These are phyloP conservation scores for Colletotrichum theobromicola DNA, from an alignment of 2,329 filamentous ascomycete species.

Conservation along the genomic window DNA sequence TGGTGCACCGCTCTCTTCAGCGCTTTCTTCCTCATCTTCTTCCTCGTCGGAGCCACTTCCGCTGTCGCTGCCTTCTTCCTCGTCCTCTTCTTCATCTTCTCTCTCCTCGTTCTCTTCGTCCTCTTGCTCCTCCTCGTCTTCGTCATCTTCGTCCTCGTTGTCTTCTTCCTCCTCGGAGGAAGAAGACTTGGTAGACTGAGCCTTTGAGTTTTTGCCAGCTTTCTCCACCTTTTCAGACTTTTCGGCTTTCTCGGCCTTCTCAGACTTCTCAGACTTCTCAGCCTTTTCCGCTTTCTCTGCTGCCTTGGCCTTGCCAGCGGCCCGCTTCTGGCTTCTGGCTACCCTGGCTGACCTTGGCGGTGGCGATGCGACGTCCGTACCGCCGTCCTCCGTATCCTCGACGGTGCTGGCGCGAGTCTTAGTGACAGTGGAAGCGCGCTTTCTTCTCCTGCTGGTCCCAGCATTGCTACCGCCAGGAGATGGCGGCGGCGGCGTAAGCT, in stretches of 20 bases:
- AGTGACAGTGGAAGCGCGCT: slow-evolving; percentile 43
- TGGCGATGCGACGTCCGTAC: slow-evolving; percentile 44
- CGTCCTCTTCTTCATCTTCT: slow-evolving; percentile 30
- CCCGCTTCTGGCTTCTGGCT: slow-evolving; percentile 41
- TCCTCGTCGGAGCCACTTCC: slow-evolving; percentile 15
- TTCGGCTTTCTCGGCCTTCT: slow-evolving; percentile 38
- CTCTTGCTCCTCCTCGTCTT: not conserved
- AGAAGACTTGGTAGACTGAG: slow-evolving; percentile 37
- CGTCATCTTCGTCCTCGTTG: slow-evolving; percentile 27
- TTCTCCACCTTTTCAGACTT: not conserved
- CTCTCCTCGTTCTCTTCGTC: slow-evolving; percentile 22
- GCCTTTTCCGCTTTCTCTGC: slow-evolving; percentile 29
- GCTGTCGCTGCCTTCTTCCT: slow-evolving; percentile 30
- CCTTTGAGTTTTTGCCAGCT: slow-evolving; percentile 34
- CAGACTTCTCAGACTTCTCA: slow-evolving; percentile 36
- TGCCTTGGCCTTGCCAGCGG: slow-evolving; percentile 41
- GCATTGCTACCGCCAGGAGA: slow-evolving; percentile 13
- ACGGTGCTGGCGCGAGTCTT: slow-evolving; percentile 48
- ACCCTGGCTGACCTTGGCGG: slow-evolving; percentile 42
- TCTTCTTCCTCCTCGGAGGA: slow-evolving; percentile 28
- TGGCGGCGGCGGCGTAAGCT: slow-evolving; percentile 32
- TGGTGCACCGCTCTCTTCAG: slow-evolving; percentile 41
- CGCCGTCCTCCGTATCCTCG: slow-evolving; percentile 56
- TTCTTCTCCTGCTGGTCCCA: slow-evolving; percentile 43
- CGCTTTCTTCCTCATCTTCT: slow-evolving; percentile 35